phyloP scores from a whole-genome alignment of 2,329 filamentous ascomycete genomes.

The Orbilia blumenaviensis region DNA sequence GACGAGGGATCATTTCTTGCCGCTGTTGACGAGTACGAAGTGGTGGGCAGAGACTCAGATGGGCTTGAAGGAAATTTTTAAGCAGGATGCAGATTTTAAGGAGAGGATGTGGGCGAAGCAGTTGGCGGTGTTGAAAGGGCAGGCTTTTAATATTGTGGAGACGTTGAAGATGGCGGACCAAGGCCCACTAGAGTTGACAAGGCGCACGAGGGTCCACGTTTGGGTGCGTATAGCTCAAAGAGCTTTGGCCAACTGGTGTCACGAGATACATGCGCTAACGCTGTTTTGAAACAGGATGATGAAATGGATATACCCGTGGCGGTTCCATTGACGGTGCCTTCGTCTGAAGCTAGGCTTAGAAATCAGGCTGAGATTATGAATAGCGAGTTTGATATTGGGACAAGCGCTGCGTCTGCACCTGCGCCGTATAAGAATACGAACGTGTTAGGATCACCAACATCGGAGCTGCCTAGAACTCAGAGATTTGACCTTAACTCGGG shows the following conservation, averaged over 20 bases:
- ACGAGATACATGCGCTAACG: neutral
- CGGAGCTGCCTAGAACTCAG: conserved; percentile 57
- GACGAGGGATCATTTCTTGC: conserved; percentile 94
- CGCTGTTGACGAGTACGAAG: conserved; percentile 87
- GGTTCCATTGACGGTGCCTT: conserved; percentile 84
- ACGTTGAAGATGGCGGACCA: conserved; percentile 92
- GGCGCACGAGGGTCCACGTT: conserved; percentile 88
- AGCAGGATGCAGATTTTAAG: conserved; percentile 93
- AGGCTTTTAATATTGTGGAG: conserved; percentile 99
- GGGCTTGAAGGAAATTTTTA: conserved; percentile 84
- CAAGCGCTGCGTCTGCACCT: conserved; percentile 71
- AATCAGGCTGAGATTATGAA: conserved; percentile 69
- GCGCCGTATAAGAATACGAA: conserved; percentile 66
- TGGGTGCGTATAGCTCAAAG: conserved; percentile 66
- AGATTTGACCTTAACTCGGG: conserved; percentile 55
- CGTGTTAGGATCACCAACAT: conserved; percentile 64
- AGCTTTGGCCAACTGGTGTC: neutral
- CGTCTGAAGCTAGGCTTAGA: conserved; percentile 80
- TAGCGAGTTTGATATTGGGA: conserved; percentile 92
- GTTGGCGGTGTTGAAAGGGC: conserved; percentile 98
- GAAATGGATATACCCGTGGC: conserved; percentile 94
- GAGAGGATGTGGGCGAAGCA: conserved; percentile 99
- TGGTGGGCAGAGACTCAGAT: conserved; percentile 98
- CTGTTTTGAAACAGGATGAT: conserved; percentile 69
- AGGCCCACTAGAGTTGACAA: conserved; percentile 89